Percentiles rank a stretch among this genome's conserved stretches.
phyloP scores from a whole-genome alignment of 805 yeast species.

The Cyberlindnera mycetangii region DNA sequence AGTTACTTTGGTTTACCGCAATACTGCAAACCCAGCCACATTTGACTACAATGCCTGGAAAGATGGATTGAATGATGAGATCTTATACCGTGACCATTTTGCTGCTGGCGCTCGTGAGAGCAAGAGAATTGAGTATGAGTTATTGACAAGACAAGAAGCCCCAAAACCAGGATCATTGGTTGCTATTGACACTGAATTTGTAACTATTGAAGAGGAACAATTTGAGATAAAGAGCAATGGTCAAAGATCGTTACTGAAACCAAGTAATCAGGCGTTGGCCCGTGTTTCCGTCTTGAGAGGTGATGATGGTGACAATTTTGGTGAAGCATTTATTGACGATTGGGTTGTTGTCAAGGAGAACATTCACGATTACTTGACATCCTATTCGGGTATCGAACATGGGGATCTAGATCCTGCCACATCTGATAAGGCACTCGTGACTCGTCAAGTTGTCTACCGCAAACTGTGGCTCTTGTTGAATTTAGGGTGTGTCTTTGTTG shows the following conservation, averaged over 20 bases:
- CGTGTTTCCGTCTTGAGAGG: conserved; percentile 85
- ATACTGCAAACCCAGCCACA: conserved; percentile 37
- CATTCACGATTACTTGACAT: conserved; percentile 83
- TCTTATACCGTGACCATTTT: conserved; percentile 73
- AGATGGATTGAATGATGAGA: conserved; percentile 51
- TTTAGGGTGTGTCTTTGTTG: conserved; percentile 87
- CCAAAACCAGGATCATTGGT: conserved; percentile 74
- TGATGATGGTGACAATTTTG: conserved; percentile 58
- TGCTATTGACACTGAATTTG: conserved; percentile 98
- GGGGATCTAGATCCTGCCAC: conserved; percentile 78
- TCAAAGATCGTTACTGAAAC: conserved; percentile 61
- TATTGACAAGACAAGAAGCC: conserved; percentile 65
- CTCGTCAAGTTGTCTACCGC: conserved; percentile 79
- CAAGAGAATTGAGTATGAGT: conserved; percentile 58
- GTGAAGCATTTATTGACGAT: conserved; percentile 88
- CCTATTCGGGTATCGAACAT: conserved; percentile 88
- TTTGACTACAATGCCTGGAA: conserved; percentile 50
- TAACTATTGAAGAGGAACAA: conserved; percentile 72
- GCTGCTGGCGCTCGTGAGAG: conserved; percentile 63
- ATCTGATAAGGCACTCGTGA: conserved; percentile 69
- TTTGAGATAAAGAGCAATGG: conserved; percentile 78
- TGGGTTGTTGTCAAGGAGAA: conserved; percentile 71
- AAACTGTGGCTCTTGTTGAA: conserved; percentile 87
- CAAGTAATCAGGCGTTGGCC: conserved; percentile 76
- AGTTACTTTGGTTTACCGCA: conserved; percentile 63